Evolutionary conservation across 352 stramenopile genomes (phyloP).

Genomic region (Pythium folliculosum): DNA sequence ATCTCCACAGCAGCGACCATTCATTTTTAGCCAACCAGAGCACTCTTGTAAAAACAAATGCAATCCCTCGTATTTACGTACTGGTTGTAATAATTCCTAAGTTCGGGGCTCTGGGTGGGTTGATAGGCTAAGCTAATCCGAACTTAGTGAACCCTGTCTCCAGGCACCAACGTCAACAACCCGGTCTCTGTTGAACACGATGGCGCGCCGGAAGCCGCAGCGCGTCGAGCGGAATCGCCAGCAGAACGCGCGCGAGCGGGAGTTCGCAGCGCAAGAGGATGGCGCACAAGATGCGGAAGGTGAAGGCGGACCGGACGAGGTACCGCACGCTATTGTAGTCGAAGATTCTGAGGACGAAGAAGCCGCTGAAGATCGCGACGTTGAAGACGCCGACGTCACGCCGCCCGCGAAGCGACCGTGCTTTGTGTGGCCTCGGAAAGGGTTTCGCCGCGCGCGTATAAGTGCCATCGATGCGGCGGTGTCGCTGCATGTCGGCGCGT

Average conservation of each 20-base stretch:
- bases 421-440: background rate
- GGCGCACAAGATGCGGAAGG: background rate
- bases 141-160: background rate
- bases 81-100: background rate
- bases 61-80: constrained; percentile 7
- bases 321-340: background rate
- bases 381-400: background rate
- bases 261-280: background rate
- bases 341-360: constrained; percentile 14
- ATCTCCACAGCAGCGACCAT: constrained; percentile 2
- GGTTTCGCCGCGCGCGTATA: background rate
- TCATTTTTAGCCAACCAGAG: constrained; percentile 20
- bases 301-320: constrained; percentile 11
- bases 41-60: background rate
- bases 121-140: background rate
- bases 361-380: background rate
- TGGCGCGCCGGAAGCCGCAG: constrained; percentile 39
- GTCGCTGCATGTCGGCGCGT: background rate
- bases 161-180: constrained; percentile 5
- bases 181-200: constrained; percentile 2
- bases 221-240: constrained; percentile 33
- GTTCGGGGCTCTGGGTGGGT: background rate
- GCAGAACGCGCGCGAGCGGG: constrained; percentile 10
- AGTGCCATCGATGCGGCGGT: background rate
- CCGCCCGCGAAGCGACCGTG: constrained; percentile 17